phyloP scores from a whole-genome alignment of 2,329 filamentous ascomycete species.

The Plectosphaerella sp. region DNA sequence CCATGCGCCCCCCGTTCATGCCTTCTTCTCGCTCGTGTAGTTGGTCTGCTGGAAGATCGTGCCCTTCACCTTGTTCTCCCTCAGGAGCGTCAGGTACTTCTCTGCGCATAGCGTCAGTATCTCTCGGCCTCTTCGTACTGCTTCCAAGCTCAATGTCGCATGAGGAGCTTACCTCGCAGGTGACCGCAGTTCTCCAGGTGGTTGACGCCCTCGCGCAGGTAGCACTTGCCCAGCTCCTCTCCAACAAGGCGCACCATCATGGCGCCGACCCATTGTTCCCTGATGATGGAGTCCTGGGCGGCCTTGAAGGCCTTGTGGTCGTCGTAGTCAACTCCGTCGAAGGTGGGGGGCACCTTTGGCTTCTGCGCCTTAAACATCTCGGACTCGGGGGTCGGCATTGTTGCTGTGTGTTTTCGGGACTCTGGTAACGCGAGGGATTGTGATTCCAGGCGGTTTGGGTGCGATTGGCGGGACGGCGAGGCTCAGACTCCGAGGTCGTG shows the following conservation, averaged over 20 bases:
- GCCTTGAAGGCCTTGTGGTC: conserved; percentile 77
- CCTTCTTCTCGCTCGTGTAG: conserved; percentile 51
- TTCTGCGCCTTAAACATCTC: conserved; percentile 78
- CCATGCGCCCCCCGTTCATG: neutral
- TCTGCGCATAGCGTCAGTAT: conserved; percentile 42
- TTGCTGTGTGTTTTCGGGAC: conserved; percentile 13
- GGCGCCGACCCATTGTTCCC: conserved; percentile 83
- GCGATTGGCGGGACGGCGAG: conserved; percentile 2
- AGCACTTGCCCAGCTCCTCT: conserved; percentile 83
- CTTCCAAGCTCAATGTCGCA: neutral
- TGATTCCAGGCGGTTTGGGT: neutral
- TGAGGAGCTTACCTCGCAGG: conserved; percentile 60
- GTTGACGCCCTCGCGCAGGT: conserved; percentile 78
- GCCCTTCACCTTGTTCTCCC: conserved; percentile 72
- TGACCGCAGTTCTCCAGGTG: conserved; percentile 83
- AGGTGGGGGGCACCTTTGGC: conserved; percentile 75
- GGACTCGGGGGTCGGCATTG: conserved; percentile 81
- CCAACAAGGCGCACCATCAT: conserved; percentile 84
- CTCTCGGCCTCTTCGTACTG: neutral
- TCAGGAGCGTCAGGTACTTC: conserved; percentile 73
- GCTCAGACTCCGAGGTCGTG: conserved; percentile 4
- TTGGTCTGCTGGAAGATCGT: conserved; percentile 78
- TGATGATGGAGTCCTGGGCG: conserved; percentile 75
- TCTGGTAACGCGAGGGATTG: neutral
- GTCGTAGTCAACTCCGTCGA: conserved; percentile 83